These are phyloP conservation scores for Agroathelia rolfsii DNA, from an alignment of 1,284 basidiomycete genomes.

Conservation along the genomic window DNA sequence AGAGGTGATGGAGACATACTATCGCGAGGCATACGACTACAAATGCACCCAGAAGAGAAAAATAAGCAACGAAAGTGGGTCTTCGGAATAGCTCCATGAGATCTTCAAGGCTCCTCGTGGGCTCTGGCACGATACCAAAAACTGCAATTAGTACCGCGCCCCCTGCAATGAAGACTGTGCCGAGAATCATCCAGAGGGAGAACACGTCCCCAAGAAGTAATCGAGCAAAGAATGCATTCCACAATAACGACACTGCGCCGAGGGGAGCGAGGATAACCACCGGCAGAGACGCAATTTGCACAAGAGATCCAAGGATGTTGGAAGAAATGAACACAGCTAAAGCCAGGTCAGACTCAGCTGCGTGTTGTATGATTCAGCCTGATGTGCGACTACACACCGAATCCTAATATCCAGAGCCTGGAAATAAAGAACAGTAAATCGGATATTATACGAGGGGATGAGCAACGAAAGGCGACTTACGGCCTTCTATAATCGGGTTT, in stretches of 20 bases:
- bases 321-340: conserved; percentile 73
- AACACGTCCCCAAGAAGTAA: conserved; percentile 82
- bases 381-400: conserved; percentile 36
- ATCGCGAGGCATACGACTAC: conserved; percentile 53
- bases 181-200: conserved; percentile 76
- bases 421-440: conserved; percentile 9
- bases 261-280: conserved; percentile 90
- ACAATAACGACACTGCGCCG: conserved; percentile 86
- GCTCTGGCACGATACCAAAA: conserved; percentile 90
- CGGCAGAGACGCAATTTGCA: conserved; percentile 90
- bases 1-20: conserved; percentile 36
- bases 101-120: conserved; percentile 83
- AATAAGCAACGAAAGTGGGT: conserved; percentile 76
- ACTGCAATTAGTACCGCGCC: conserved; percentile 87
- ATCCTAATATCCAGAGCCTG: conserved; percentile 80
- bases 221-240: conserved; percentile 91
- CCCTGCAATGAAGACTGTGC: conserved; percentile 80
- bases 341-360: conserved; percentile 8
- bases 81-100: conserved; percentile 73
- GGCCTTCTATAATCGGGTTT: conserved; percentile 71
- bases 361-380: conserved; percentile 6
- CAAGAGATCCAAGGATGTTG: conserved; percentile 86
- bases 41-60: conserved; percentile 59
- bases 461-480: conserved; percentile 32
- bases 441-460: conserved; percentile 8